Conservation (phyloP, 176 grass and related monocot genomes). For the Eragrostis nindensis region DNA sequence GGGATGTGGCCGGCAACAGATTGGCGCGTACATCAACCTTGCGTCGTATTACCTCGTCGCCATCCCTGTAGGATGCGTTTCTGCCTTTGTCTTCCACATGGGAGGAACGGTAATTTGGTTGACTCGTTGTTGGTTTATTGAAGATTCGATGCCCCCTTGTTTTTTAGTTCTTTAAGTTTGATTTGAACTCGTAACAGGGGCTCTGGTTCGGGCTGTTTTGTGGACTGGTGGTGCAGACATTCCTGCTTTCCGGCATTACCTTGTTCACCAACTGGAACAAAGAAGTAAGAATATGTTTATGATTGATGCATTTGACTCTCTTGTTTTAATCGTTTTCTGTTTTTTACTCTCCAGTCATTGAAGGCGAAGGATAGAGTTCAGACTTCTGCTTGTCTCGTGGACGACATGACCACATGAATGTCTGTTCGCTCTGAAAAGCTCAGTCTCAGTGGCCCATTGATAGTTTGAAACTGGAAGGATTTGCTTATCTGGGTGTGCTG, state of each 20-base stretch:
- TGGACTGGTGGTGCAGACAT: background rate
- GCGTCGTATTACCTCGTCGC: background rate
- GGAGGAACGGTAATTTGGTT: background rate
- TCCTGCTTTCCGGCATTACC: background rate
- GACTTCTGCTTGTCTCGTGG: background rate
- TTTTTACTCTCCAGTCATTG: background rate
- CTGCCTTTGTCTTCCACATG: background rate
- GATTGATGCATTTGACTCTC: background rate
- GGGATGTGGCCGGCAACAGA: background rate
- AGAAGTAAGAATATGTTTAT: background rate
- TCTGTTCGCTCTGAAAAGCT: background rate
- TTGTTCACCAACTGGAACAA: constrained; percentile 6
- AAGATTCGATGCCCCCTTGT: background rate
- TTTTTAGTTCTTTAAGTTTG: background rate
- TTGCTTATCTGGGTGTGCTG: background rate
- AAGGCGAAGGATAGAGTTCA: background rate
- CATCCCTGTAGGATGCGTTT: background rate
- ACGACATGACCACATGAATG: constrained; percentile 38
- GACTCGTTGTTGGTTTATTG: too few relatives aligned
- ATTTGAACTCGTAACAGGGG: background rate
- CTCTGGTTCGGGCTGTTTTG: constrained; percentile 11
- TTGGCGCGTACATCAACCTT: background rate
- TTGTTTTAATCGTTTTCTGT: background rate
- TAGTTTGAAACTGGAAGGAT: too few relatives aligned
- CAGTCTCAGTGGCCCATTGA: background rate